phyloP scores from a whole-genome alignment of 73 alveolate genomes.

The Paramecium sexaurelia region DNA sequence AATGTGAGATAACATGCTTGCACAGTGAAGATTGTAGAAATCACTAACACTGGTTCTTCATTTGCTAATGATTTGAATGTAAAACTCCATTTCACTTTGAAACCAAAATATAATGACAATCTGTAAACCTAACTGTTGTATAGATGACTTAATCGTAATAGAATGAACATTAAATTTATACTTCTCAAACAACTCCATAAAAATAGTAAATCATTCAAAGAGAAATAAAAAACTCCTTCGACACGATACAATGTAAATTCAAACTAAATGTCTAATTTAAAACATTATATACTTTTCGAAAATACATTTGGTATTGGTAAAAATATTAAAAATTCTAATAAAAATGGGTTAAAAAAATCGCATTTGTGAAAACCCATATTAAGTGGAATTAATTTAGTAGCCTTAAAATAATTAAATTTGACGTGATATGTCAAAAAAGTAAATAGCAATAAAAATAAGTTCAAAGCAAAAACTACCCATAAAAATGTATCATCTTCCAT shows the following conservation, averaged over 20 bases:
- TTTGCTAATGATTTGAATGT: not conserved
- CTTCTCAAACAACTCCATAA: not conserved
- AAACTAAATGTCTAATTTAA: not conserved
- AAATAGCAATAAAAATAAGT: not conserved
- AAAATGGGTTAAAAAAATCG: not conserved
- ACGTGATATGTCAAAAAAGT: not conserved
- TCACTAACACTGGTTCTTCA: not conserved
- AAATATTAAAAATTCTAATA: not conserved
- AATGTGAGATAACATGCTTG: not conserved
- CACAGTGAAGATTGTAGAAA: not conserved
- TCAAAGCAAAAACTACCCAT: not conserved
- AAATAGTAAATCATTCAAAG: not conserved
- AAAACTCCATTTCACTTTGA: slow-evolving; percentile 3
- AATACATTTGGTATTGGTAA: not conserved
- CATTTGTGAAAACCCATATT: not conserved
- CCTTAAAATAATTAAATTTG: not conserved
- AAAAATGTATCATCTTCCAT: not conserved
- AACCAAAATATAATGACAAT: slow-evolving; percentile 1
- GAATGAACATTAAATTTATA: not conserved
- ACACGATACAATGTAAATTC: not conserved
- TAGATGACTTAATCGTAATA: not conserved
- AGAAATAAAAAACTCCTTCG: not conserved
- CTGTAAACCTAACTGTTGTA: not conserved
- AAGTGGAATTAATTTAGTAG: not conserved
- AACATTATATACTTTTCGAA: not conserved